These are phyloP conservation scores for Phytophthora niederhauseri DNA, from an alignment of 352 stramenopile genomes.

Conservation along the genomic window DNA sequence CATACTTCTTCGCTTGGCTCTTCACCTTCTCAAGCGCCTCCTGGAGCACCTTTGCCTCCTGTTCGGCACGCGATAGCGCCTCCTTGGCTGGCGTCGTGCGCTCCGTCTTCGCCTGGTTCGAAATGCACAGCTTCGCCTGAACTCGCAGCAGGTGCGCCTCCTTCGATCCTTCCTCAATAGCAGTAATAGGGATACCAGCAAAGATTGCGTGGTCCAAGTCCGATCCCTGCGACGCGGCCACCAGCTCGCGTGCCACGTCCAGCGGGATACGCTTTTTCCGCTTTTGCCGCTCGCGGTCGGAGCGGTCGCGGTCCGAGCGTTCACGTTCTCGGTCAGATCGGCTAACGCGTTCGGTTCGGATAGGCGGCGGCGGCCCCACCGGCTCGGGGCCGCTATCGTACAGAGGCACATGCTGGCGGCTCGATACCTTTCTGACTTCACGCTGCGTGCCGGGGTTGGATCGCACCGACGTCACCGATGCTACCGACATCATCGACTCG, in stretches of 20 bases:
- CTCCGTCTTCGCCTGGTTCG: conserved; percentile 46
- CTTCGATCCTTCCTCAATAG: conserved; percentile 79
- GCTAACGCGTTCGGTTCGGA: conserved; percentile 12
- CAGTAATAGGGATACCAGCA: conserved; percentile 70
- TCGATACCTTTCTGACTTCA: conserved; percentile 45
- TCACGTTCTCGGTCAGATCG: conserved; percentile 8
- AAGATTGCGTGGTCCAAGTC: conserved; percentile 74
- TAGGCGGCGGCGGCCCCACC: conserved; percentile 5
- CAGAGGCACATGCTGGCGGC: conserved; percentile 60
- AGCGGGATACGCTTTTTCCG: conserved; percentile 86
- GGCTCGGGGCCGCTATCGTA: conserved; percentile 45
- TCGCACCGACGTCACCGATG: conserved; percentile 61
- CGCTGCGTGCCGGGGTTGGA: conserved; percentile 58
- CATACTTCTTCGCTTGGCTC: conserved; percentile 85
- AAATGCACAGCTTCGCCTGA: conserved; percentile 83
- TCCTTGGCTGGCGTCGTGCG: conserved; percentile 64
- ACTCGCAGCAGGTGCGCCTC: conserved; percentile 83
- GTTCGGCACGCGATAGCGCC: conserved; percentile 65
- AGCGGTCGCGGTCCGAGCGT: conserved; percentile 39
- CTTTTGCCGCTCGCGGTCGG: conserved; percentile 51
- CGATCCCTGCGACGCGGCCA: conserved; percentile 77
- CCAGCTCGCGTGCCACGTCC: conserved; percentile 79
- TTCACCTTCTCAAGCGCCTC: conserved; percentile 88
- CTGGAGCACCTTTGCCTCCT: conserved; percentile 76
- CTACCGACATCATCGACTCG: conserved; percentile 62